A percentile compares a stretch with the other conserved stretches of the same genome.
Evolutionary conservation across 202 grass and related monocot genomes (phyloP).

Genomic region (Alloteropsis angusta): DNA sequence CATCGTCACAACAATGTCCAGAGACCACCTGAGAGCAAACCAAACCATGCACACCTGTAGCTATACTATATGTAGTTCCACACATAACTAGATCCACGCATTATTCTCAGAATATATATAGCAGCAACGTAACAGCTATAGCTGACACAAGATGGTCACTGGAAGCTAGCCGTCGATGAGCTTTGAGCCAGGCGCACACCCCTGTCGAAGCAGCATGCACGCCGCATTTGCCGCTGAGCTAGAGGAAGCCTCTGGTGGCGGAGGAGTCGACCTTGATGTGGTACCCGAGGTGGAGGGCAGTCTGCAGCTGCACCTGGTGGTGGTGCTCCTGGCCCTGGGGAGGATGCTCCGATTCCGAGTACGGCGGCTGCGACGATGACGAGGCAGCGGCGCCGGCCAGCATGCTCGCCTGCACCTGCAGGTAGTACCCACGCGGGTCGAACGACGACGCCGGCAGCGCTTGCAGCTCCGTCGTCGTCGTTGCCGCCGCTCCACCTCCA

Average conservation of each 20-base stretch:
- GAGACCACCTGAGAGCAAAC: too few species aligned
- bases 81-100: neutral
- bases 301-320: constrained; percentile 23
- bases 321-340: constrained; percentile 38
- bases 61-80: too few species aligned
- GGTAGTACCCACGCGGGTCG: constrained; percentile 55
- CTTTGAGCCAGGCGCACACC: neutral
- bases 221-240: neutral
- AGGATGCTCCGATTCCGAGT: constrained; percentile 17
- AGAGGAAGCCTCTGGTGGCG: constrained; percentile 47
- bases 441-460: constrained; percentile 48
- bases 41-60: neutral
- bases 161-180: neutral
- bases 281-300: constrained; percentile 78
- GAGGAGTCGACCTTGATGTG: constrained; percentile 42
- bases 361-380: constrained; percentile 19
- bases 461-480: constrained; percentile 37
- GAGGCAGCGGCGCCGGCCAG: constrained; percentile 13
- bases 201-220: neutral
- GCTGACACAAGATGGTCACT: neutral
- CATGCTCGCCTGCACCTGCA: constrained; percentile 47
- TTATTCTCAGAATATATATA: neutral
- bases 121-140: neutral
- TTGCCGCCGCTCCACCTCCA: neutral
- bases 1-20: too few species aligned